Evolutionary conservation across 1,284 basidiomycete genomes (phyloP), one percentile per base, ranked within the genome.

Genomic region (Ganoderma leucocontextum): DNA sequence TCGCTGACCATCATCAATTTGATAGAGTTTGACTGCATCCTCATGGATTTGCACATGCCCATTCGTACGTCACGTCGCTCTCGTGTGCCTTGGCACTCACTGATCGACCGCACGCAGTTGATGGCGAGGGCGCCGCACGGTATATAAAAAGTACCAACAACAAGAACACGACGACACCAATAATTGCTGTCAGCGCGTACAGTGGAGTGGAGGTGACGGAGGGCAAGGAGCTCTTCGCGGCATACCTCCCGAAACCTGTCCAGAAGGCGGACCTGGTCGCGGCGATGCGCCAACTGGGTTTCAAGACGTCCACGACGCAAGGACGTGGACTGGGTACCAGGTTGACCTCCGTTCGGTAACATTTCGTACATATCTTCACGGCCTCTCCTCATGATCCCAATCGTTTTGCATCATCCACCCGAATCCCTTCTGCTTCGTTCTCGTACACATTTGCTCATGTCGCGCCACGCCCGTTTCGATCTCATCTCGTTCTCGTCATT

Each of bases 71-170:
- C 59, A 39, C 55, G 60, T n/a, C 59, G 62, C 29, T 55, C 57
- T 12, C 10, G 15, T 44, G 44, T 33, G 12, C 22, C 5, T 17
- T 44, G 13, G 33, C 47, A 55, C 64, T 22, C 60, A 69, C 74
- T 78, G 38, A 80, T 63, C 65, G 5, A 62, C 33, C 22, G 66
- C 74, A 61, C 66, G 39, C 72, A 92, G 94, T 97, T 73, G 94
- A 96, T 77, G 96, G 96, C 55, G 95, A 97, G 81, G 92, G 93
- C 73, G 96, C 95, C 53, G 95, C 96, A 35, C 87, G 93, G 71
- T 97, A 97, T 82, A 95, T 98, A 84, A 96, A 95, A 85, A 95
- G 90, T 75, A 97, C 95, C n/a, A 94, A 94, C 77, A 95, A 95
- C 83, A 94, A 91, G 84, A 97, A 97, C 76, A 89, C 91, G 58